Evolutionary conservation across 2,329 filamentous ascomycete species (phyloP).

Genomic region (Apiospora marii): DNA sequence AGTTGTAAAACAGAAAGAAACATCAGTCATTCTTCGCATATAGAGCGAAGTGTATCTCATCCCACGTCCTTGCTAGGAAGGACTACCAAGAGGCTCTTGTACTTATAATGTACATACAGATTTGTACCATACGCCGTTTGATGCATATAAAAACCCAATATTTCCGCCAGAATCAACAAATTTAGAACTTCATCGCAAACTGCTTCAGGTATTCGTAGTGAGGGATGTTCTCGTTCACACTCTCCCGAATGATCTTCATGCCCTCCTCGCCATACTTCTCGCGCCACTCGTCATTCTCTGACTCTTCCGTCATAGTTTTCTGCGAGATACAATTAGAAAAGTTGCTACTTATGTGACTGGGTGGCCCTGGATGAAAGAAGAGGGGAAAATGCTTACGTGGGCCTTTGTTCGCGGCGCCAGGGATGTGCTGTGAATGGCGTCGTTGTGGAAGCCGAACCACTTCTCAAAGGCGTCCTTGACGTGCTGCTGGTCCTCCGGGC

Average conservation of each 20-base stretch:
- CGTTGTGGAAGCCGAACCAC: slow-evolving; percentile 96
- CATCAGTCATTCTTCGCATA: slow-evolving; percentile 26
- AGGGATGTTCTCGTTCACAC: slow-evolving; percentile 74
- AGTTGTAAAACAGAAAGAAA: slow-evolving; percentile 5
- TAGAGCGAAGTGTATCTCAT: slow-evolving; percentile 29
- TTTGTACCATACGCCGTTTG: slow-evolving; percentile 26
- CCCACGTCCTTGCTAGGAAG: slow-evolving; percentile 10
- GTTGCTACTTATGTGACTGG: not conserved
- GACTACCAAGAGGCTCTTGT: slow-evolving; percentile 35
- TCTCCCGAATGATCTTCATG: slow-evolving; percentile 73
- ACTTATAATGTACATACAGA: slow-evolving; percentile 28
- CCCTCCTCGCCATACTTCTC: slow-evolving; percentile 78
- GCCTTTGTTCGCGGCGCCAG: slow-evolving; percentile 74
- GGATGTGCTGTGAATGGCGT: slow-evolving; percentile 83
- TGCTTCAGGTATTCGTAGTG: slow-evolving; percentile 85
- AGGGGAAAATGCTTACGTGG: slow-evolving; percentile 55
- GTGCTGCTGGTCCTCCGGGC: slow-evolving; percentile 72
- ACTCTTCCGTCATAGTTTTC: slow-evolving; percentile 69
- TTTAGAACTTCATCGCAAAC: slow-evolving; percentile 71
- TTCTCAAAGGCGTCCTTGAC: slow-evolving; percentile 87
- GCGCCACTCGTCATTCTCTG: slow-evolving; percentile 75
- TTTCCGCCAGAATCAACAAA: slow-evolving; percentile 16
- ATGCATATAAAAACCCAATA: slow-evolving; percentile 23
- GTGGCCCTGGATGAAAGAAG: slow-evolving; percentile 19
- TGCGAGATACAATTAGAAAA: slow-evolving; percentile 47